Percentiles rank a stretch among this genome's conserved stretches.
phyloP scores from a whole-genome alignment of 345 rosid species.

The Citrus cavaleriei region DNA sequence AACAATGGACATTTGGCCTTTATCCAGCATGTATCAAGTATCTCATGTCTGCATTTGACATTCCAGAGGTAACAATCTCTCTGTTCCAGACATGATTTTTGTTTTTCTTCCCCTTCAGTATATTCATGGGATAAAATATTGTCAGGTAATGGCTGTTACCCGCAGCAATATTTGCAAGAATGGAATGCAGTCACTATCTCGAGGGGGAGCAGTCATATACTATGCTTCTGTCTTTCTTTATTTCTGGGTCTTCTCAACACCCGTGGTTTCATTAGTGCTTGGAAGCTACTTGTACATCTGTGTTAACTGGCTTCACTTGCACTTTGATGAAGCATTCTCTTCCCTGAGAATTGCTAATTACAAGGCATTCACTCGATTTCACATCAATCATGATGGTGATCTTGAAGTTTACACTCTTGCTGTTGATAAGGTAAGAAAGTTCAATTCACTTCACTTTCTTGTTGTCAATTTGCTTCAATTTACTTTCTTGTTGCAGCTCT shows the following conservation, averaged over 20 bases:
- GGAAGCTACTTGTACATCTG: conserved; percentile 97
- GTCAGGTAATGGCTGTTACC: conserved; percentile 94
- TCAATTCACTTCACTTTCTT: conserved; percentile 1
- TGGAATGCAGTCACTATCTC: conserved; percentile 72
- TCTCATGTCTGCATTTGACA: conserved; percentile 97
- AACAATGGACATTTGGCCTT: conserved; percentile 97
- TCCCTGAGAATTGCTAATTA: conserved; percentile 97
- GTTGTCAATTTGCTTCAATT: conserved; percentile 2
- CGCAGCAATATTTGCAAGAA: conserved; percentile 83
- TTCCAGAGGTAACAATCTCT: conserved; percentile 76
- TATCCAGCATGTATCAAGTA: conserved; percentile 99
- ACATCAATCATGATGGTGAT: conserved; percentile 64
- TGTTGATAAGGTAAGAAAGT: conserved; percentile 73
- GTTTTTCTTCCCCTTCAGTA: neutral
- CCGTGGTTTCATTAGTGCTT: conserved; percentile 86
- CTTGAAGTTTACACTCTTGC: conserved; percentile 95
- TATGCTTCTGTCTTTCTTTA: conserved; percentile 94
- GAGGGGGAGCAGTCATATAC: conserved; percentile 82
- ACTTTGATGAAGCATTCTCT: conserved; percentile 98
- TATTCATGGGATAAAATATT: conserved; percentile 16
- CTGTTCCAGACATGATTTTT: neutral
- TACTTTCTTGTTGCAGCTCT: neutral
- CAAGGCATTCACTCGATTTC: conserved; percentile 91
- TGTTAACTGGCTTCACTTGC: conserved; percentile 96
- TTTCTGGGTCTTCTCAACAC: conserved; percentile 99